Percentiles rank a stretch among this genome's conserved stretches.
phyloP scores from a whole-genome alignment of 306 rosid species.

The Elaeagnus macrophylla region DNA sequence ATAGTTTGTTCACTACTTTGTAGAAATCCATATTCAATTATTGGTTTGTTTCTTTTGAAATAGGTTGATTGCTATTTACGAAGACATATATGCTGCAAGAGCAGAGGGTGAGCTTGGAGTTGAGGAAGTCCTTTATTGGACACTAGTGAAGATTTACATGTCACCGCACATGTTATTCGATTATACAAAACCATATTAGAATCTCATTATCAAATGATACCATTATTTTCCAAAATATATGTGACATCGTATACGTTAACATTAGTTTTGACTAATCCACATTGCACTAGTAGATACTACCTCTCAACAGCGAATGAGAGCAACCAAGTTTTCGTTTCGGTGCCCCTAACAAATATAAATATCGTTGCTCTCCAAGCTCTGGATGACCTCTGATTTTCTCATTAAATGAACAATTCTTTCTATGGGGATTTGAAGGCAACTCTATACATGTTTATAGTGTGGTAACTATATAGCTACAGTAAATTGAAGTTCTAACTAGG shows the following conservation, averaged over 20 bases:
- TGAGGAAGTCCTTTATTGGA: conserved; percentile 97
- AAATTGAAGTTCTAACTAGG: too few species aligned
- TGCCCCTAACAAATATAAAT: too few species aligned
- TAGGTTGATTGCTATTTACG: conserved; percentile 93
- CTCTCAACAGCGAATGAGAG: too few species aligned
- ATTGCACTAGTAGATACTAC: not conserved
- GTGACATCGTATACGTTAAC: conserved; percentile 14
- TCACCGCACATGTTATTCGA: conserved; percentile 98
- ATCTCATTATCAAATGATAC: conserved; percentile 5
- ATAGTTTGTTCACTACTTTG: not conserved
- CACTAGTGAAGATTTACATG: conserved; percentile 88
- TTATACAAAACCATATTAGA: conserved; percentile 73
- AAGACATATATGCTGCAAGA: conserved; percentile 96
- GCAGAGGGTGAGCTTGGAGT: conserved; percentile 98
- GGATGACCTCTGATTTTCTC: too few species aligned
- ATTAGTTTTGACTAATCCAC: conserved; percentile 11
- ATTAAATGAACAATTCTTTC: too few species aligned
- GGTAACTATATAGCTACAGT: too few species aligned
- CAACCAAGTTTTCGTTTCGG: too few species aligned
- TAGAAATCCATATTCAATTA: not conserved
- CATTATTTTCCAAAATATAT: conserved; percentile 16
- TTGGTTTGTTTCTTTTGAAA: conserved; percentile 22
- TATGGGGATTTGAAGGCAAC: too few species aligned
- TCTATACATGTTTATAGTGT: too few species aligned
- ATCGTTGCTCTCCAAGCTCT: too few species aligned